phyloP scores from a whole-genome alignment of 495 filamentous ascomycete genomes.

The Penicillium psychrofluorescens region DNA sequence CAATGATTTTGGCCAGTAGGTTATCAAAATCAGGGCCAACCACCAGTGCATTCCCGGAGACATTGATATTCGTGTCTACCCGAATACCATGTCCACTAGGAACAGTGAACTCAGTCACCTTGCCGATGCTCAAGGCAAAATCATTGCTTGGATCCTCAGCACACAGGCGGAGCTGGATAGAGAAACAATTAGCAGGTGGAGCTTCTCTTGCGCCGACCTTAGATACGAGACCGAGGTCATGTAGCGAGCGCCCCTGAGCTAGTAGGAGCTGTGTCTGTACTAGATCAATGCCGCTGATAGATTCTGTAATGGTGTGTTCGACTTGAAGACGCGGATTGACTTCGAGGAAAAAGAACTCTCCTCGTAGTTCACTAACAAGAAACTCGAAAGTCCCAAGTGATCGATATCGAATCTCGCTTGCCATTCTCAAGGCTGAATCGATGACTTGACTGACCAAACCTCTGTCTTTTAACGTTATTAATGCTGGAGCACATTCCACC shows the following conservation, averaged over 20 bases:
- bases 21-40: conserved; percentile 53
- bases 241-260: conserved; percentile 42
- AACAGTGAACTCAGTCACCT: conserved; percentile 43
- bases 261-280: conserved; percentile 47
- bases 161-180: conserved; percentile 52
- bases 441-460: conserved; percentile 30
- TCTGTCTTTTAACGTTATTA: conserved; percentile 21
- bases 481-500: conserved; percentile 41
- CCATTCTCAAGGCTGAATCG: conserved; percentile 33
- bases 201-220: conserved; percentile 19
- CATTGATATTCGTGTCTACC: conserved; percentile 46
- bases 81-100: conserved; percentile 50
- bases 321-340: conserved; percentile 57
- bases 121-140: conserved; percentile 52
- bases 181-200: conserved; percentile 19
- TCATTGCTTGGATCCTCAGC: conserved; percentile 47
- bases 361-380: conserved; percentile 46
- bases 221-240: conserved; percentile 29
- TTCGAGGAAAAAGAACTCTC: conserved; percentile 57
- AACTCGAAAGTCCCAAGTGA: conserved; percentile 57
- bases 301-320: conserved; percentile 48
- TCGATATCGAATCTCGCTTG: conserved; percentile 38
- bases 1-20: conserved; percentile 52
- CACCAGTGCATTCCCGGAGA: conserved; percentile 17
- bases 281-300: conserved; percentile 48